Evolutionary conservation across 2,329 filamentous ascomycete genomes (phyloP).

Genomic region (Neonectria neomacrospora): DNA sequence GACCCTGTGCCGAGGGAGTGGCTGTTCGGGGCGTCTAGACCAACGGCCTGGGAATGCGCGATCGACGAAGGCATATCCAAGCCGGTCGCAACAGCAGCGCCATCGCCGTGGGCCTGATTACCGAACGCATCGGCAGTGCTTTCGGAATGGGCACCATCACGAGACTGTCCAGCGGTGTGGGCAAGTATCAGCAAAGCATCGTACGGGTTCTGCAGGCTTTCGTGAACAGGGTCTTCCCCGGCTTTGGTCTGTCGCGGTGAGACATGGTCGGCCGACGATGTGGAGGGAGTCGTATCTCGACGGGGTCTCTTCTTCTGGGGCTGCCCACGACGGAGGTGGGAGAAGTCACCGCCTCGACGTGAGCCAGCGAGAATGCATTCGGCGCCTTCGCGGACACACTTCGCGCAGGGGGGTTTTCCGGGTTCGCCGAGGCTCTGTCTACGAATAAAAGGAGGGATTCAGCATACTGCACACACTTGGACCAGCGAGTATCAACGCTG

Average conservation of each 20-base stretch:
- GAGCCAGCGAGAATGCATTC: slow-evolving; percentile 23
- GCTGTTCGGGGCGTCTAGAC: neutral
- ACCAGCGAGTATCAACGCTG: no score
- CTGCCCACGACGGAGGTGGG: slow-evolving; percentile 19
- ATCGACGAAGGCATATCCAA: neutral
- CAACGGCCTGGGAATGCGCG: neutral
- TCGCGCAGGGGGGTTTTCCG: slow-evolving; percentile 24
- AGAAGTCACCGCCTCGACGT: slow-evolving; percentile 24
- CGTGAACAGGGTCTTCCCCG: slow-evolving; percentile 14
- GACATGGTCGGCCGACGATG: slow-evolving; percentile 20
- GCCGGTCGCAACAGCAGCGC: neutral
- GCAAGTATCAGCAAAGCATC: slow-evolving; percentile 19
- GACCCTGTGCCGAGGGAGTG: neutral
- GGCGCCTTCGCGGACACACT: slow-evolving; percentile 26
- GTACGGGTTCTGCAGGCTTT: slow-evolving; percentile 14
- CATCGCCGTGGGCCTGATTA: neutral
- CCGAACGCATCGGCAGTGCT: neutral
- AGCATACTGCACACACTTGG: neutral
- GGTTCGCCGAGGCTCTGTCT: slow-evolving; percentile 20
- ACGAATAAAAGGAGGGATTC: neutral
- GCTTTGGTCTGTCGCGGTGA: slow-evolving; percentile 13
- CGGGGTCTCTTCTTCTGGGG: slow-evolving; percentile 7
- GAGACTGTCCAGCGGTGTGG: slow-evolving; percentile 16
- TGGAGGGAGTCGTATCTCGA: slow-evolving; percentile 11
- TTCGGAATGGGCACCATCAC: neutral